Conservation (phyloP, 2,329 filamentous ascomycete genomes). For the Talaromyces verruculosus region DNA sequence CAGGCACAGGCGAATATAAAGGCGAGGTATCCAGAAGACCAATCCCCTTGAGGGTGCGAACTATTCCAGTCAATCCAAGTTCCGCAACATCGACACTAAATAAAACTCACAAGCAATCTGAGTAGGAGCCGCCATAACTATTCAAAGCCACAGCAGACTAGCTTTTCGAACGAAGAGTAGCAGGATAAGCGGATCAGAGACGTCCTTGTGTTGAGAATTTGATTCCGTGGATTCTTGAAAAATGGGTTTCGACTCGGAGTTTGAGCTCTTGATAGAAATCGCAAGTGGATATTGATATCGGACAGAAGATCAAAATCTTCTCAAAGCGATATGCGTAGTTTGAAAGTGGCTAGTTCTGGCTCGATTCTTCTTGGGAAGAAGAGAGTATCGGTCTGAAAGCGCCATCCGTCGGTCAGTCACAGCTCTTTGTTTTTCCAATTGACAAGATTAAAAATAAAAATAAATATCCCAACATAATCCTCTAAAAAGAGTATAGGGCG, state of each 20-base stretch:
- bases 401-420: not conserved
- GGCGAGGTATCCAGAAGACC: constrained; percentile 90
- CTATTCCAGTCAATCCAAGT: constrained; percentile 38
- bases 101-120: constrained; percentile 77
- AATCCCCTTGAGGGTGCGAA: constrained; percentile 95
- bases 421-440: not conserved
- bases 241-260: not conserved
- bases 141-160: constrained; percentile 71
- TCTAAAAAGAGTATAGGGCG: not conserved
- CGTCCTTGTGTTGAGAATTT: constrained; percentile 11
- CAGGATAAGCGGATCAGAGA: not conserved
- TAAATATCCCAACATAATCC: too few relatives aligned
- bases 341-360: not conserved
- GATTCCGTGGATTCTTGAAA: constrained; percentile 12
- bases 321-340: not conserved
- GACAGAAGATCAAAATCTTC: not conserved
- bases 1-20: constrained; percentile 78
- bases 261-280: constrained; percentile 1
- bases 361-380: not conserved
- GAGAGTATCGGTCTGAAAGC: not conserved
- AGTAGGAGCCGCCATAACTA: constrained; percentile 90
- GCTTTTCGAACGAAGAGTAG: constrained; percentile 1
- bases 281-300: not conserved
- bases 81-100: not conserved
- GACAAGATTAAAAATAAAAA: not conserved